A percentile compares a stretch with the other conserved stretches of the same genome.
phyloP scores from a whole-genome alignment of 2,329 filamentous ascomycete genomes.

The Atkinsonella texensis region DNA sequence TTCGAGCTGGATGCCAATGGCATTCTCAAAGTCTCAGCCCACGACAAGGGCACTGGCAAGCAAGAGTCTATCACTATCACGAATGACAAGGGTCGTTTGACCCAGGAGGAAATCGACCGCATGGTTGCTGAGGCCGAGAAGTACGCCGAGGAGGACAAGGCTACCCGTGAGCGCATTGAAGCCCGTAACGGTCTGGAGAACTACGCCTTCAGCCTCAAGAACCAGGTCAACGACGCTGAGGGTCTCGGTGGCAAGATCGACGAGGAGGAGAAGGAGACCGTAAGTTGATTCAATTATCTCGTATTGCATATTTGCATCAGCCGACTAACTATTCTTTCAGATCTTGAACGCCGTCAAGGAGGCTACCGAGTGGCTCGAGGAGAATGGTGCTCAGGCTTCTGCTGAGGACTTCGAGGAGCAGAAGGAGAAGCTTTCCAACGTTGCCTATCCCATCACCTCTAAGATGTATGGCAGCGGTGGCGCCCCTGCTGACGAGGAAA shows the following conservation, averaged over 20 bases:
- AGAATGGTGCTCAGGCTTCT: slow-evolving; percentile 75
- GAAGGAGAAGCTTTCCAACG: slow-evolving; percentile 95
- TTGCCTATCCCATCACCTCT: slow-evolving; percentile 97
- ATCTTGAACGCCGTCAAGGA: slow-evolving; percentile 96
- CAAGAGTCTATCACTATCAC: slow-evolving; percentile 96
- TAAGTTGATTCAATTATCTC: slow-evolving; percentile 31
- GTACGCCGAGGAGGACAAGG: slow-evolving; percentile 98
- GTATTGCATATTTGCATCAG: slow-evolving; percentile 2
- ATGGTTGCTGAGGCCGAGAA: slow-evolving; percentile 98
- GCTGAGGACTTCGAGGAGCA: slow-evolving; percentile 98
- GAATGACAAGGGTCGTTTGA: slow-evolving; percentile 98
- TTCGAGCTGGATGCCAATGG: slow-evolving; percentile 98
- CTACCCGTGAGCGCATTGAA: slow-evolving; percentile 92
- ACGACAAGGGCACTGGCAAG: slow-evolving; percentile 98
- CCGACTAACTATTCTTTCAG: slow-evolving; percentile 33
- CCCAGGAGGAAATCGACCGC: slow-evolving; percentile 93
- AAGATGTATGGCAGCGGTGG: slow-evolving; percentile 71
- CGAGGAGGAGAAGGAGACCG: slow-evolving; percentile 94
- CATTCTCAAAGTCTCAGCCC: slow-evolving; percentile 91
- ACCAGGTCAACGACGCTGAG: slow-evolving; percentile 94
- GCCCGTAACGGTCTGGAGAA: slow-evolving; percentile 95
- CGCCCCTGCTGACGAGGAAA: slow-evolving; percentile 46
- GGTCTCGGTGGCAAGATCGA: slow-evolving; percentile 97
- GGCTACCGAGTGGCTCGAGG: slow-evolving; percentile 89
- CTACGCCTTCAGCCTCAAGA: slow-evolving; percentile 98